Conservation (phyloP, 2,329 filamentous ascomycete species). For the Aspergillus fumigatiaffinis region DNA sequence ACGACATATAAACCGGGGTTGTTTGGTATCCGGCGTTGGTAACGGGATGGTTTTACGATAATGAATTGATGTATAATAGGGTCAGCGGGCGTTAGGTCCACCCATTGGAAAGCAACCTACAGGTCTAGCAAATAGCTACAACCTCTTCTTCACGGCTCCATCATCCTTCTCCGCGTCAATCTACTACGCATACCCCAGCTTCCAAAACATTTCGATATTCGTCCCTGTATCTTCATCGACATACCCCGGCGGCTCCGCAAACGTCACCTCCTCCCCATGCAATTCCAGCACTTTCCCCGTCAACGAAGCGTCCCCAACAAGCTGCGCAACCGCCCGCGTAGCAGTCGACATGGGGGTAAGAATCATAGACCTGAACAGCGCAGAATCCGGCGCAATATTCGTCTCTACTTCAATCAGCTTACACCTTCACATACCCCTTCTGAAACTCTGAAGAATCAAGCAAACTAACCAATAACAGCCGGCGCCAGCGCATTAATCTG, state of each 20-base stretch:
- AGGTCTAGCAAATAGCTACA: background rate
- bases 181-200: slow-evolving; percentile 43
- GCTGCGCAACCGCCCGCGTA: slow-evolving; percentile 41
- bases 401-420: slow-evolving; percentile 32
- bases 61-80: background rate
- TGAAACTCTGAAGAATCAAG: background rate
- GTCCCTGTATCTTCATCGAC: slow-evolving; percentile 48
- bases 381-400: slow-evolving; percentile 44
- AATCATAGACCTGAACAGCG: slow-evolving; percentile 47
- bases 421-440: background rate
- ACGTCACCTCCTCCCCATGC: slow-evolving; percentile 48
- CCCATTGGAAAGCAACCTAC: background rate
- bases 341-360: slow-evolving; percentile 51
- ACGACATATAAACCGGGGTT: background rate
- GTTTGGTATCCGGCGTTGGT: background rate
- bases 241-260: slow-evolving; percentile 43
- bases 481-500: slow-evolving; percentile 52
- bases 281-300: slow-evolving; percentile 50
- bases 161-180: background rate
- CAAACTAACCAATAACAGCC: slow-evolving; percentile 45
- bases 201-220: slow-evolving; percentile 49
- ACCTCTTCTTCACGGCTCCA: background rate
- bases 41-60: background rate
- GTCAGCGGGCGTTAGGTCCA: background rate
- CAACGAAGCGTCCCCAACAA: slow-evolving; percentile 39